Percentiles rank a stretch among this genome's conserved stretches.
Conservation (phyloP, 2,329 filamentous ascomycete species). For the Fusarium brachygibbosum region DNA sequence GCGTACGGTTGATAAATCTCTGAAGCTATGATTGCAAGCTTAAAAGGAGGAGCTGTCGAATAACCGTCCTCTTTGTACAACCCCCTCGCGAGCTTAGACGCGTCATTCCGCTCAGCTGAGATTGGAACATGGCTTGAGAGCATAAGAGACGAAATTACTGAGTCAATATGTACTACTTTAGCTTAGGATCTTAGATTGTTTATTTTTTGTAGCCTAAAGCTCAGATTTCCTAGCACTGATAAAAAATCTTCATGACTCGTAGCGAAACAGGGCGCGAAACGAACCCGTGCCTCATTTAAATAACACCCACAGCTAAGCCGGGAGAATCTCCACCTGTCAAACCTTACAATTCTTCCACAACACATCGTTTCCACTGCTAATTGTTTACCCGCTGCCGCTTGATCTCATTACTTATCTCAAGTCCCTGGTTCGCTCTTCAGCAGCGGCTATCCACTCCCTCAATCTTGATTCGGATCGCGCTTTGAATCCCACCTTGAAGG, state of each 20-base stretch:
- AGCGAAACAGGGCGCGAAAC: conserved; percentile 25
- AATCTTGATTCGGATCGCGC: conserved; percentile 61
- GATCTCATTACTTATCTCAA: conserved; percentile 23
- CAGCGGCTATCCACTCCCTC: conserved; percentile 65
- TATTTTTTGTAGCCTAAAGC: neutral
- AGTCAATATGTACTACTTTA: neutral
- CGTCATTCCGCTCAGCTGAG: conserved; percentile 13
- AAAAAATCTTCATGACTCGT: conserved; percentile 17
- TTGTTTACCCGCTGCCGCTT: neutral
- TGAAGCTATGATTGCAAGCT: neutral
- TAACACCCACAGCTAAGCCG: neutral
- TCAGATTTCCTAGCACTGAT: neutral
- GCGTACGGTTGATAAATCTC: neutral
- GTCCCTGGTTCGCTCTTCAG: conserved; percentile 65
- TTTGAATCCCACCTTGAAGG: conserved; percentile 64
- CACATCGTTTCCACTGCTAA: conserved; percentile 15
- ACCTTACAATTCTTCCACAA: conserved; percentile 23
- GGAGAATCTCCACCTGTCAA: conserved; percentile 25
- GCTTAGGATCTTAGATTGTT: neutral
- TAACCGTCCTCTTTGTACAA: neutral
- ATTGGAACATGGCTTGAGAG: neutral
- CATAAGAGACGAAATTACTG: neutral
- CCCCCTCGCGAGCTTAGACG: neutral
- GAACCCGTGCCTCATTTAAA: conserved; percentile 29
- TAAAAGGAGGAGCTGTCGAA: neutral